Evolutionary conservation across 2,329 filamentous ascomycete species (phyloP).

Genomic region (Clarireedia homoeocarpa): DNA sequence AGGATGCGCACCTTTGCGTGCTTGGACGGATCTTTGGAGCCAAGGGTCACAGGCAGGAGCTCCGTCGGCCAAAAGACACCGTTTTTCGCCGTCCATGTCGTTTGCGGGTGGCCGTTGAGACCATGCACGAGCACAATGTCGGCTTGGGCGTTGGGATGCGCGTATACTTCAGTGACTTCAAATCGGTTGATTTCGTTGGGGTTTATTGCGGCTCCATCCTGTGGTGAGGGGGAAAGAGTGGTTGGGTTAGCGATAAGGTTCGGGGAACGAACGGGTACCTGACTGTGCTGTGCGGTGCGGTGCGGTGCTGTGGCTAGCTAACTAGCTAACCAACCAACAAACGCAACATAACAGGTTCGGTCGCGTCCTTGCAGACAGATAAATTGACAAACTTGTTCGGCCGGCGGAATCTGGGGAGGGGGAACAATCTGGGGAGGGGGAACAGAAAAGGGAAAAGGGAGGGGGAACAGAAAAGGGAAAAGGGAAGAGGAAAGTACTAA

Average conservation of each 20-base stretch:
- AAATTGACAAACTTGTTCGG: neutral
- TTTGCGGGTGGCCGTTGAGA: conserved; percentile 55
- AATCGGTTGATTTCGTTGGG: conserved; percentile 41
- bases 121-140: conserved; percentile 67
- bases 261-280: neutral
- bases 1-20: conserved; percentile 53
- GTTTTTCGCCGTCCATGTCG: conserved; percentile 50
- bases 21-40: neutral
- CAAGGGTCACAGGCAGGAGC: conserved; percentile 43
- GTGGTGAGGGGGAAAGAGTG: neutral
- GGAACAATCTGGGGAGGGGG: no score
- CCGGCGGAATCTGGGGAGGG: neutral
- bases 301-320: no score
- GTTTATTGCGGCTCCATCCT: conserved; percentile 41
- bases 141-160: conserved; percentile 49
- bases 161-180: conserved; percentile 52
- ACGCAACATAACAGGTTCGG: no score
- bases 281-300: no score
- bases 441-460: neutral
- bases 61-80: conserved; percentile 63
- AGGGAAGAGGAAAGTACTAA: neutral
- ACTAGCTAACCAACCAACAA: no score
- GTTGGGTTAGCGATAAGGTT: neutral
- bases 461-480: neutral
- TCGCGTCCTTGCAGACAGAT: no score